phyloP scores from a whole-genome alignment of 108 stramenopile genomes.

The Chaetoceros muelleri region DNA sequence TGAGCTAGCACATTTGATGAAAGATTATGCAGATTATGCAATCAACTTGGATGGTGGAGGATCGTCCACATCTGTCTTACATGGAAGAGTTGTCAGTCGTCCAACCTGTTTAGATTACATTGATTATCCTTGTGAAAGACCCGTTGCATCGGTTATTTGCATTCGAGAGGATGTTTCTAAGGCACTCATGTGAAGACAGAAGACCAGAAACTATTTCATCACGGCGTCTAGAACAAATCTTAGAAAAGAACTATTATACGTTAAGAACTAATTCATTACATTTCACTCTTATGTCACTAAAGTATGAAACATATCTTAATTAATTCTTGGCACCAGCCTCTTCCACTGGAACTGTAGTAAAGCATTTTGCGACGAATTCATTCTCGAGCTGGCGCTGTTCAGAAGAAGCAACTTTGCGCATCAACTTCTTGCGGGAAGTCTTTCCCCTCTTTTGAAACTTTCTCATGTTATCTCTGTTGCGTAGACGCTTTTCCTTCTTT shows the following conservation, averaged over 20 bases:
- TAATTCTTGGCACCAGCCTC: no score
- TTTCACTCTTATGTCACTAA: no score
- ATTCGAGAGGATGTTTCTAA: not conserved
- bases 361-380: slow-evolving; percentile 85
- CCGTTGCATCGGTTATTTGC: not conserved
- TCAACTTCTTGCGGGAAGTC: slow-evolving; percentile 69
- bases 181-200: no score
- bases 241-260: no score
- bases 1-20: not conserved
- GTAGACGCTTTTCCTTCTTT: slow-evolving; percentile 84
- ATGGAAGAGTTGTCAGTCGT: not conserved
- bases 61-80: not conserved
- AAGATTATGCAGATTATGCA: not conserved
- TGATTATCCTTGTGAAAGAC: not conserved
- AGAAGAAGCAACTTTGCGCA: slow-evolving; percentile 63
- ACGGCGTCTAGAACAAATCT: no score
- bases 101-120: not conserved
- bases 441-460: slow-evolving; percentile 65
- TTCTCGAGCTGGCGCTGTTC: slow-evolving; percentile 66
- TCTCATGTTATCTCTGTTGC: slow-evolving; percentile 87
- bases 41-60: not conserved
- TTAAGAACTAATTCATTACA: no score
- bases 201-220: no score
- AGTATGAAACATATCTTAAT: no score
- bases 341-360: slow-evolving; percentile 41